Conservation (phyloP, 1,139 yeast species). For the Magnusiomyces clavatus region DNA sequence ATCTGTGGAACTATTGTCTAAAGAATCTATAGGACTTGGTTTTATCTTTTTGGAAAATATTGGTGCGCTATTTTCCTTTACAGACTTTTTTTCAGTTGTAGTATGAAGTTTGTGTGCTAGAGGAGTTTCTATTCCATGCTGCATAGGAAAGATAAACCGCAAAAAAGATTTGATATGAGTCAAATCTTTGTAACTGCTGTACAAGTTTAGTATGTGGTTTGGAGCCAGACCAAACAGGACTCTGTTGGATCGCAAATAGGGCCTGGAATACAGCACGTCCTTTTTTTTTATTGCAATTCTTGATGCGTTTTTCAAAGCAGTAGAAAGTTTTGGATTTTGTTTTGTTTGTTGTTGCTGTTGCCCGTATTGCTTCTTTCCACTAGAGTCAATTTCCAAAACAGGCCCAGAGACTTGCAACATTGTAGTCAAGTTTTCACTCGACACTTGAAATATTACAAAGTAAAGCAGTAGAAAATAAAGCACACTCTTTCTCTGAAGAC, state of each 20-base stretch:
- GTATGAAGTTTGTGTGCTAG: neutral
- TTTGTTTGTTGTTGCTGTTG: too few species aligned
- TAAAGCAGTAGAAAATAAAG: neutral
- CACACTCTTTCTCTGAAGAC: too few species aligned
- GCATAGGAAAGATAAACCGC: conserved; percentile 12
- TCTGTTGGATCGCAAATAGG: neutral
- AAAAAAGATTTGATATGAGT: neutral
- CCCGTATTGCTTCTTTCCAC: too few species aligned
- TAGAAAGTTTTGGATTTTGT: too few species aligned
- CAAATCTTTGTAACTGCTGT: neutral
- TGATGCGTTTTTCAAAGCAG: neutral
- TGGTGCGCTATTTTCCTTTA: neutral
- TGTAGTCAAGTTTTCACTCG: neutral
- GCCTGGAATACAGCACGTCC: neutral
- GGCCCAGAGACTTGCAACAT: neutral
- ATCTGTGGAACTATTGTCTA: neutral
- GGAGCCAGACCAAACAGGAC: neutral
- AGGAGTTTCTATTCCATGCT: conserved; percentile 9
- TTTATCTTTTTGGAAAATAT: neutral
- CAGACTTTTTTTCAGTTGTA: too few species aligned
- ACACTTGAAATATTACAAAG: neutral
- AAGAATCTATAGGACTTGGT: neutral
- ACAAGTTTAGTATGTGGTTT: neutral
- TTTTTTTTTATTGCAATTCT: neutral
- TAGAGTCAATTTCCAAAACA: too few species aligned